Evolutionary conservation across 352 stramenopile genomes (phyloP).

Genomic region (Albugo candida): DNA sequence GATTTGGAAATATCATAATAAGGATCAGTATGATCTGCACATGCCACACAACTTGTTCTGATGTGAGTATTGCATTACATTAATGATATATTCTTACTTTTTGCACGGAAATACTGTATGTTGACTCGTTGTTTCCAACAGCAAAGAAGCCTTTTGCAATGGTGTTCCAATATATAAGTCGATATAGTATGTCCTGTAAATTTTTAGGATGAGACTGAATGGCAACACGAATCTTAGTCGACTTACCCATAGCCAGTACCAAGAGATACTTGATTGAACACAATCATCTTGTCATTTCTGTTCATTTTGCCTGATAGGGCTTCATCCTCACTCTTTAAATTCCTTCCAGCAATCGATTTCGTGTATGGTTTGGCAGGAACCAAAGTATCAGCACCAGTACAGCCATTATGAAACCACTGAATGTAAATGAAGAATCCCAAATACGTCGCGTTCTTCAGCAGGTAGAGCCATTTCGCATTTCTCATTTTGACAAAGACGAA

Average conservation of each 20-base stretch:
- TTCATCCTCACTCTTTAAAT: no score
- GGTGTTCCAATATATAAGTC: conserved; percentile 66
- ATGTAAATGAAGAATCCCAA: no score
- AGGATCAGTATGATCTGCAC: conserved; percentile 49
- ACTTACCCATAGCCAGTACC: conserved; percentile 44
- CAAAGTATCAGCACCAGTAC: no score
- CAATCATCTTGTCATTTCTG: conserved; percentile 12
- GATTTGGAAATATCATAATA: conserved; percentile 61
- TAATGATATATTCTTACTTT: conserved; percentile 6
- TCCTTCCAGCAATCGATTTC: no score
- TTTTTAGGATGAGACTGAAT: neutral
- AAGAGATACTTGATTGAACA: conserved; percentile 36
- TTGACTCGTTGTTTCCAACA: conserved; percentile 68
- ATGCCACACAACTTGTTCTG: conserved; percentile 25
- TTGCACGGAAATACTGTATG: conserved; percentile 59
- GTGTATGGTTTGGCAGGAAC: no score
- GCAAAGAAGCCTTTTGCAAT: conserved; percentile 61
- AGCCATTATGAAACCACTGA: no score
- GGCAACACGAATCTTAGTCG: no score
- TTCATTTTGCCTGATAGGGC: no score
- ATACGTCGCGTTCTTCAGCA: no score
- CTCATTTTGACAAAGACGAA: no score
- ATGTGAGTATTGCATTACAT: no score
- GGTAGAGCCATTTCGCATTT: no score
- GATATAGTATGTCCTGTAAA: conserved; percentile 50